Evolutionary conservation across 139 green algal species (phyloP), one percentile per base, ranked within the genome.

Genomic region (Chlorella sp.): DNA sequence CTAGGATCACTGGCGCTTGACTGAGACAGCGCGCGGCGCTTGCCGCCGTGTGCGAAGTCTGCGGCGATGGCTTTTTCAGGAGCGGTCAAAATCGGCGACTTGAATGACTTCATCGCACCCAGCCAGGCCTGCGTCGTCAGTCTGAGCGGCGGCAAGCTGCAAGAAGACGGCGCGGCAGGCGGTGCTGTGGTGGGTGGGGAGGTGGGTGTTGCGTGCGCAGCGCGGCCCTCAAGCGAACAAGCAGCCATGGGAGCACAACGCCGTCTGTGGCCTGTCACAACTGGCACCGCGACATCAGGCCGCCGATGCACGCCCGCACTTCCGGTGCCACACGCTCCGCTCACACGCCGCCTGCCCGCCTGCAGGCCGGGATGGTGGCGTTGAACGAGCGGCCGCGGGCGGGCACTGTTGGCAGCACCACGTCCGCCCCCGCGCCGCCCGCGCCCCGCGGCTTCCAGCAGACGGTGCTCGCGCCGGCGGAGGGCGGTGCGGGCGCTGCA

Each of bases 61-160:
- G 36, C 19, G 7, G 55, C 55, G 65, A 43, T n/a, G 27, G 9
- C 27, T 7, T 98, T 97, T 64, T 95, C 88, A 0, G 87, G 87
- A 0, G 85, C 93, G 42, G 84, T 98, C 7, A 91, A 91, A 55
- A 78, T 98, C 11, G 82, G 76, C 0, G 93, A 98, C 76, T 56
- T 98, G 8, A 96, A 95, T 53, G 95, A 98, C 80, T 98, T 94
- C 78, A 98, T 98, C 41, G 88, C 93, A 1, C 95, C 95, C 0
- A 93, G 89, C 0, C 95, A 98, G 76, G 87, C 90, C 1, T 98
- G 95, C 77, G 93, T 98, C 23, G 92, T 98, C 11, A 86, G 65
- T 36, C 66, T 94, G 9, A 51, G 87, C 3, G 81, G 82, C n/a
- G 74, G 56, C 46, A 79, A 86, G 33, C 42, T 77, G 21, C n/a